Evolutionary conservation across 1,284 basidiomycete genomes (phyloP).

Genomic region (Tetrapyrgos nigripes): DNA sequence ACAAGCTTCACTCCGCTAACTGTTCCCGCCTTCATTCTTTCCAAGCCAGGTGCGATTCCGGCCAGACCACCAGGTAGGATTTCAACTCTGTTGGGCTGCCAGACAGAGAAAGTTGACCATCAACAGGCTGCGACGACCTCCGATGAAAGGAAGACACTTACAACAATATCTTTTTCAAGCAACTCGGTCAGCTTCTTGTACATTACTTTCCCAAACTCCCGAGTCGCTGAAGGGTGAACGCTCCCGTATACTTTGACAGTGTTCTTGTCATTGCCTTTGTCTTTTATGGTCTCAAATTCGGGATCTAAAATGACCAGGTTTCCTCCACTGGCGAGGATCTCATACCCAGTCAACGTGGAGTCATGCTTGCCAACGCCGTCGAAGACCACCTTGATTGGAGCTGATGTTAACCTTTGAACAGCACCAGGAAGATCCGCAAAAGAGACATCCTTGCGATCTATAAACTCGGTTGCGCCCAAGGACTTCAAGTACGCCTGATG

Average conservation of each 20-base stretch:
- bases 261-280: constrained; percentile 28
- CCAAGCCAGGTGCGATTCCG: constrained; percentile 50
- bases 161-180: constrained; percentile 42
- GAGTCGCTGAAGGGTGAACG: constrained; percentile 27
- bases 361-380: constrained; percentile 40
- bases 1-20: constrained; percentile 61
- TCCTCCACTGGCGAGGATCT: constrained; percentile 28
- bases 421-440: constrained; percentile 31
- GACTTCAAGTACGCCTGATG: constrained; percentile 50
- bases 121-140: constrained; percentile 16
- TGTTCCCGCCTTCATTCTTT: constrained; percentile 42
- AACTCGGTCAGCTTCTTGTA: constrained; percentile 37
- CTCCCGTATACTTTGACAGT: constrained; percentile 32
- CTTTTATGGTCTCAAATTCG: constrained; percentile 17
- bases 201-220: constrained; percentile 26
- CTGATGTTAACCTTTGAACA: constrained; percentile 33
- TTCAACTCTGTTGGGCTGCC: constrained; percentile 47
- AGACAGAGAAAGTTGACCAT: too few relatives aligned
- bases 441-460: constrained; percentile 49
- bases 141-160: constrained; percentile 24
- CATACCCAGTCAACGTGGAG: constrained; percentile 24
- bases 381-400: constrained; percentile 43
- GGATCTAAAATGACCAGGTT: constrained; percentile 26
- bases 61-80: constrained; percentile 52
- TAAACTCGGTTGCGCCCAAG: constrained; percentile 59